Base-by-base conservation (phyloP, 805 yeast species). In the Scheffersomyces coipomensis region DNA sequence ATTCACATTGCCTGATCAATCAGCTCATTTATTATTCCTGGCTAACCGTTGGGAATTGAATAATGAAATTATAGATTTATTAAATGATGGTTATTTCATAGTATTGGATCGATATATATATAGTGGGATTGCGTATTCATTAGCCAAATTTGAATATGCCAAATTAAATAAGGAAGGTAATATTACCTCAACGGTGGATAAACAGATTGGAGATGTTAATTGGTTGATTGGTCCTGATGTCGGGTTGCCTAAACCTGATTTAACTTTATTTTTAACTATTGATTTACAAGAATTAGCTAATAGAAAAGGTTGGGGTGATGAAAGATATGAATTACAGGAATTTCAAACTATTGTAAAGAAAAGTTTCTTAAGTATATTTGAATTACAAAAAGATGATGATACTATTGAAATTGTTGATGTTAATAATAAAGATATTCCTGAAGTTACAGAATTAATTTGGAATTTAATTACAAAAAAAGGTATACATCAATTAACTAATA, bases 11-110 rank as follows among this genome's bases (percentile, higher is more conserved):
- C 76, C 81, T 13, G 96, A 90, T 53, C 82, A 88, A 57, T 71
- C 96, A 0, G 83, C 89, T 4, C 99, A 93, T 61, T 68, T 93
- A 18, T 65, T 93, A 24, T 93, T 93, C 59, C 80, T 89, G 48
- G 97, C 98, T 1, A 93, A 93, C 53, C 67, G 99, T 46, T 93
- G 99, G 99, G 99, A 93, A 58, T 51, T 79, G 17, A 75, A 72
- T 1, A 60, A 66, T 1, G 56, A 60, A 3, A 79, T 93, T 4
- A 55, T 62, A 9, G 40, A 54, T 1, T 54, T 66, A 10, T 58
- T 89, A 15, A 49, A 60, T 1, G 46, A 57, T 0, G 97, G 96
- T 1, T 56, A 55, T 10, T 71, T 73, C 37, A 74, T 93, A 1
- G 70, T 93, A 0, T 58, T 90, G 41, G 99, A 93, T 57, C 68